These are phyloP conservation scores for Fonsecaea pedrosoi DNA, from an alignment of 2,329 filamentous ascomycete genomes.

Conservation along the genomic window DNA sequence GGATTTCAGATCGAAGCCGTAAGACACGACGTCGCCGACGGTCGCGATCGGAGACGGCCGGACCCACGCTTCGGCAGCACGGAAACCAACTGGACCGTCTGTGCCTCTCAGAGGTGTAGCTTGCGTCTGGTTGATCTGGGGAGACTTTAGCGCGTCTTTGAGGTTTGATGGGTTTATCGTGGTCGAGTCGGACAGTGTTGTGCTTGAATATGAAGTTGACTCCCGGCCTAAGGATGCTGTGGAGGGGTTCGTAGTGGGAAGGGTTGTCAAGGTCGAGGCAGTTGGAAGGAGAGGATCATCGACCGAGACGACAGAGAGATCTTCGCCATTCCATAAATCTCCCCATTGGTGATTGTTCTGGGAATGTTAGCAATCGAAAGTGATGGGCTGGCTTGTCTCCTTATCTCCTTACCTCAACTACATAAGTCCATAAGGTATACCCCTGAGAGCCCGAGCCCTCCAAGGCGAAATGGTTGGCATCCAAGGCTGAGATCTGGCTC, in stretches of 20 bases:
- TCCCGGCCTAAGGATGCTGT: constrained; percentile 46
- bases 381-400: constrained; percentile 42
- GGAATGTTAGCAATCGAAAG: constrained; percentile 10
- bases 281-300: constrained; percentile 72
- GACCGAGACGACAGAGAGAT: constrained; percentile 84
- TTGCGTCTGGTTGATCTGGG: constrained; percentile 64
- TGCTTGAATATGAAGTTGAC: constrained; percentile 61
- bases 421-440: constrained; percentile 89
- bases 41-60: constrained; percentile 80
- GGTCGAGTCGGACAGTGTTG: constrained; percentile 50
- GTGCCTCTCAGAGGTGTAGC: neutral
- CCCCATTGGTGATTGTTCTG: constrained; percentile 87
- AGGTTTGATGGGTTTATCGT: constrained; percentile 77
- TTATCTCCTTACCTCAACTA: constrained; percentile 67
- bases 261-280: constrained; percentile 41
- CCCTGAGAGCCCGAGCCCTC: constrained; percentile 85
- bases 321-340: constrained; percentile 97
- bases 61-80: constrained; percentile 91
- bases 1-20: constrained; percentile 81
- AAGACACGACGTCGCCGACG: constrained; percentile 72
- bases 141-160: constrained; percentile 68
- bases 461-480: constrained; percentile 92
- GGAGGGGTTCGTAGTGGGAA: constrained; percentile 50
- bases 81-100: constrained; percentile 63
- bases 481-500: constrained; percentile 88